A percentile compares a stretch with the other conserved stretches of the same genome.
These are phyloP conservation scores for Ascobolus immersus DNA, from an alignment of 495 filamentous ascomycete species.

Conservation along the genomic window DNA sequence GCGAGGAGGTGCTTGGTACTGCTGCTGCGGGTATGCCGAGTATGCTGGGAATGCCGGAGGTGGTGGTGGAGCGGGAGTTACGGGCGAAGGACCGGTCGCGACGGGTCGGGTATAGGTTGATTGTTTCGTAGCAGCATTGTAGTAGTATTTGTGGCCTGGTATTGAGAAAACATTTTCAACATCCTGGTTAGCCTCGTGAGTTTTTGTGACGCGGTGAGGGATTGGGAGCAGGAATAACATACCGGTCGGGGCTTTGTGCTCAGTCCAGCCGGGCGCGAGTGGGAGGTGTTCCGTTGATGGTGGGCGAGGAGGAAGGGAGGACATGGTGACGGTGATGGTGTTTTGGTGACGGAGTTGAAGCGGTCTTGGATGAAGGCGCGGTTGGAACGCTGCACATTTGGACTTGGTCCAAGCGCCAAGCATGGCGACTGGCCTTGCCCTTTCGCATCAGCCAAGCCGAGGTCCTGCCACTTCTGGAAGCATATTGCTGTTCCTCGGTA, in stretches of 20 bases:
- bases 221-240: conserved; percentile 8
- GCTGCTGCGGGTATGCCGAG: conserved; percentile 10
- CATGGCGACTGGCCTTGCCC: too few species aligned
- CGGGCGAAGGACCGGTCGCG: conserved; percentile 16
- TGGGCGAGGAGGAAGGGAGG: too few species aligned
- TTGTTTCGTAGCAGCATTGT: conserved; percentile 59
- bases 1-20: background rate
- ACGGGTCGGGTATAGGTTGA: conserved; percentile 63
- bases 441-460: too few species aligned
- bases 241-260: conserved; percentile 76
- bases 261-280: conserved; percentile 62
- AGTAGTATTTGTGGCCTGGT: conserved; percentile 67
- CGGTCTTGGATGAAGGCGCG: too few species aligned
- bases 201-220: background rate
- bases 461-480: too few species aligned
- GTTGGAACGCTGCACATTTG: too few species aligned
- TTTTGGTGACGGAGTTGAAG: too few species aligned
- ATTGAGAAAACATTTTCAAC: background rate
- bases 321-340: too few species aligned
- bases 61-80: conserved; percentile 11
- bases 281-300: conserved; percentile 22
- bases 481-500: too few species aligned
- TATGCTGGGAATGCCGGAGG: conserved; percentile 9
- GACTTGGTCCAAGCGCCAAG: too few species aligned
- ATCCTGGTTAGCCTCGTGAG: conserved; percentile 7